These are phyloP conservation scores for Pseudopyricularia cyperi DNA, from an alignment of 2,329 filamentous ascomycete species.

Conservation along the genomic window DNA sequence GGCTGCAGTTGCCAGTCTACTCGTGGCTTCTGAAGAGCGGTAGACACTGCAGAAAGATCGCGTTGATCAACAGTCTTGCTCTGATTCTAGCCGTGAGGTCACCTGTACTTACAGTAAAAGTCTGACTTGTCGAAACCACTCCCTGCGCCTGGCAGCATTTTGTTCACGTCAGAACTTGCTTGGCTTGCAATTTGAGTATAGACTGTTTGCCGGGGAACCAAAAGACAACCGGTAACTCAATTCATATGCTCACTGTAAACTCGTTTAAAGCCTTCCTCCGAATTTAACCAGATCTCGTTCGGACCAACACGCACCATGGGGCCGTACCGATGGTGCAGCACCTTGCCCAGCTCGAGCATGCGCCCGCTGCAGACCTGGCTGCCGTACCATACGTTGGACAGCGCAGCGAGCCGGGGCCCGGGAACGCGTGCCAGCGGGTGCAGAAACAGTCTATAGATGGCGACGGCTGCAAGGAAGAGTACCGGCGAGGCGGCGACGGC, in stretches of 20 bases:
- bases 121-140: conserved; percentile 37
- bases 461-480: not conserved
- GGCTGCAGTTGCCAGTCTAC: conserved; percentile 24
- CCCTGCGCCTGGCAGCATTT: conserved; percentile 21
- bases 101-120: conserved; percentile 30
- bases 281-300: conserved; percentile 39
- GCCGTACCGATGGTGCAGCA: conserved; percentile 33
- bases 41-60: conserved; percentile 20
- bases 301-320: conserved; percentile 39
- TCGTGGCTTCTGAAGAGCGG: conserved; percentile 26
- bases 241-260: conserved; percentile 28
- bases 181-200: not conserved
- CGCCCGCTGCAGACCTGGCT: conserved; percentile 29
- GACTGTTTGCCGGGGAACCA: too few species aligned
- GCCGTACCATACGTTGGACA: conserved; percentile 35
- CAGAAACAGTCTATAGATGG: conserved; percentile 24
- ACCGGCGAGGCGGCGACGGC: not conserved
- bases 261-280: conserved; percentile 28
- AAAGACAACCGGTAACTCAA: too few species aligned
- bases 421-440: conserved; percentile 32
- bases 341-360: conserved; percentile 25
- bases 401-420: conserved; percentile 30
- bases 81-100: not conserved
- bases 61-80: conserved; percentile 8
- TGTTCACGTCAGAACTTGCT: not conserved